Conservation (phyloP, 345 rosid species). For the Citropsis articulata region DNA sequence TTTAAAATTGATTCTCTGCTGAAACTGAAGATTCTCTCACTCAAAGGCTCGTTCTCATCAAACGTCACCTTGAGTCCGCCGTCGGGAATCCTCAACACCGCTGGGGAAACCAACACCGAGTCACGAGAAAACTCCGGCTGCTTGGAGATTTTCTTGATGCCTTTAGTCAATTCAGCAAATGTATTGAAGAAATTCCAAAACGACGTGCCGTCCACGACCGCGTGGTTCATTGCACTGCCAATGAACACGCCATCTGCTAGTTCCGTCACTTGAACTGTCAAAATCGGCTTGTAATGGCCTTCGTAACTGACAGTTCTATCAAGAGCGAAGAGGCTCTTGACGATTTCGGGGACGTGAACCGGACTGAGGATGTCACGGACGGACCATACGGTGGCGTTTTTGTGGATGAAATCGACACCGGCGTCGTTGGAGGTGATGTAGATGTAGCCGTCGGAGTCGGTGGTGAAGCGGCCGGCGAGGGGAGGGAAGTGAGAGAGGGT, state of each 20-base stretch:
- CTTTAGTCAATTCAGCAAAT: constrained; percentile 70
- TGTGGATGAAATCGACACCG: constrained; percentile 67
- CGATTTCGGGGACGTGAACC: constrained; percentile 48
- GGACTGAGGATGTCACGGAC: constrained; percentile 50
- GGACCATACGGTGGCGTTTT: constrained; percentile 31
- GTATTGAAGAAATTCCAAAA: constrained; percentile 93
- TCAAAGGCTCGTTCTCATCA: constrained; percentile 57
- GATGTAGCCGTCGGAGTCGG: constrained; percentile 48
- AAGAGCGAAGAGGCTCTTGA: constrained; percentile 56
- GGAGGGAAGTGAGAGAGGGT: constrained; percentile 74
- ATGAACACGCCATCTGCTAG: constrained; percentile 73
- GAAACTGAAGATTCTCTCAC: constrained; percentile 87
- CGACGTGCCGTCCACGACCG: constrained; percentile 86
- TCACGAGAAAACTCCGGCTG: constrained; percentile 66
- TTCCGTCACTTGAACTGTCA: constrained; percentile 88
- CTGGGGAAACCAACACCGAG: constrained; percentile 59
- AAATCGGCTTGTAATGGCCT: constrained; percentile 70
- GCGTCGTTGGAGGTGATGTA: constrained; percentile 66
- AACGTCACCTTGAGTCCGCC: constrained; percentile 82
- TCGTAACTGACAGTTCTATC: constrained; percentile 67
- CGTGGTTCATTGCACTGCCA: constrained; percentile 72
- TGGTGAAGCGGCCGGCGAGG: constrained; percentile 77
- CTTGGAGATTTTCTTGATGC: constrained; percentile 31
- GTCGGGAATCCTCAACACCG: constrained; percentile 56
- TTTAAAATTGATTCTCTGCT: constrained; percentile 56